Conservation (phyloP, 2,329 filamentous ascomycete species). For the Paramyrothecium roridum region DNA sequence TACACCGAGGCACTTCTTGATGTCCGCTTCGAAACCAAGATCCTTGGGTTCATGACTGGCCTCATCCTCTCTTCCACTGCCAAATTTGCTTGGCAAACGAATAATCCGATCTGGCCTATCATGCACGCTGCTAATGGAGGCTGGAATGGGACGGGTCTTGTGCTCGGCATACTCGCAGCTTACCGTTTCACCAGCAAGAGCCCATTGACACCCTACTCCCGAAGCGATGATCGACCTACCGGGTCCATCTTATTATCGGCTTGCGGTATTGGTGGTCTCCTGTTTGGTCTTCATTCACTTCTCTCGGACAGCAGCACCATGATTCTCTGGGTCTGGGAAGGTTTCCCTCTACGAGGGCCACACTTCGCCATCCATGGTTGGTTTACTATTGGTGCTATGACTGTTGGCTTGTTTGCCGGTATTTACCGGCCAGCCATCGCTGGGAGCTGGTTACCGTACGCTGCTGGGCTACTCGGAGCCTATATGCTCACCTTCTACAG, state of each 20-base stretch:
- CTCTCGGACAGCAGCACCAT: slow-evolving; percentile 97
- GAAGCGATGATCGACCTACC: slow-evolving; percentile 36
- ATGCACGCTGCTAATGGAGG: slow-evolving; percentile 89
- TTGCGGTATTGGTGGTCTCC: slow-evolving; percentile 74
- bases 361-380: slow-evolving; percentile 87
- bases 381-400: slow-evolving; percentile 84
- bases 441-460: slow-evolving; percentile 76
- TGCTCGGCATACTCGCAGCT: slow-evolving; percentile 71
- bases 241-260: slow-evolving; percentile 70
- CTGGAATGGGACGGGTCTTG: slow-evolving; percentile 81
- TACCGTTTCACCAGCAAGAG: slow-evolving; percentile 70
- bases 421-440: slow-evolving; percentile 68
- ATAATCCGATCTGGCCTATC: slow-evolving; percentile 95
- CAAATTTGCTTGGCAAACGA: slow-evolving; percentile 91
- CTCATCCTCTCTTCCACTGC: slow-evolving; percentile 81
- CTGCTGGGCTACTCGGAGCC: slow-evolving; percentile 74
- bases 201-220: slow-evolving; percentile 40
- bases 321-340: slow-evolving; percentile 98
- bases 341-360: slow-evolving; percentile 86
- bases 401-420: slow-evolving; percentile 72
- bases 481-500: slow-evolving; percentile 71
- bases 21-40: slow-evolving; percentile 73
- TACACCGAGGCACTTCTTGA: slow-evolving; percentile 74
- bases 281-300: slow-evolving; percentile 89
- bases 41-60: slow-evolving; percentile 77